phyloP scores from a whole-genome alignment of 306 rosid species.

The Senna tora region DNA sequence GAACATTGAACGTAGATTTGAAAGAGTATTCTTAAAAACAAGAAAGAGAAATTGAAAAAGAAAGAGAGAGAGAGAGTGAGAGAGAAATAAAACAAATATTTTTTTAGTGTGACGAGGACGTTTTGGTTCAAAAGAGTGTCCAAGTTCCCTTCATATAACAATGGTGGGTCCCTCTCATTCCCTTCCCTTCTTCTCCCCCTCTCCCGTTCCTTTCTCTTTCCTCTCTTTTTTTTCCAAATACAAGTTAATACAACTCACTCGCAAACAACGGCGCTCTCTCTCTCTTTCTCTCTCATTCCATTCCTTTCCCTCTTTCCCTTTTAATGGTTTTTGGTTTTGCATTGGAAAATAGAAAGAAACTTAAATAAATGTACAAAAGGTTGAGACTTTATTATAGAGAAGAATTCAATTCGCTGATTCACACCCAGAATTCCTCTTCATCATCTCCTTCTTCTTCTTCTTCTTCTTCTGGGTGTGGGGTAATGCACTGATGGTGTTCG shows the following conservation, averaged over 20 bases:
- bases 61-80: neutral
- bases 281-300: slow-evolving; percentile 18
- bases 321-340: slow-evolving; percentile 35
- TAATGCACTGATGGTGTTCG: neutral
- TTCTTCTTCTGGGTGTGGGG: neutral
- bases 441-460: too few species aligned
- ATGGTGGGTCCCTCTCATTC: slow-evolving; percentile 41
- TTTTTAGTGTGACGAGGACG: slow-evolving; percentile 51
- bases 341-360: neutral
- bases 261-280: slow-evolving; percentile 62
- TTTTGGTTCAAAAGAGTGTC: slow-evolving; percentile 60
- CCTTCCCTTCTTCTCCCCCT: slow-evolving; percentile 7
- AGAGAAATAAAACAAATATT: slow-evolving; percentile 29
- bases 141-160: slow-evolving; percentile 82
- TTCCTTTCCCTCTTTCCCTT: too few species aligned
- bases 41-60: too few species aligned
- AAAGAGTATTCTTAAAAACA: neutral
- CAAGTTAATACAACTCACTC: neutral
- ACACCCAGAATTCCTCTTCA: neutral
- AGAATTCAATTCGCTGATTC: neutral
- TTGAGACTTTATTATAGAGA: neutral
- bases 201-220: slow-evolving; percentile 2
- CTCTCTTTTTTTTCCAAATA: slow-evolving; percentile 22
- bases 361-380: neutral
- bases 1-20: neutral